phyloP scores from a whole-genome alignment of 164 flowering plant species.

The Stephania yunnanensis region DNA sequence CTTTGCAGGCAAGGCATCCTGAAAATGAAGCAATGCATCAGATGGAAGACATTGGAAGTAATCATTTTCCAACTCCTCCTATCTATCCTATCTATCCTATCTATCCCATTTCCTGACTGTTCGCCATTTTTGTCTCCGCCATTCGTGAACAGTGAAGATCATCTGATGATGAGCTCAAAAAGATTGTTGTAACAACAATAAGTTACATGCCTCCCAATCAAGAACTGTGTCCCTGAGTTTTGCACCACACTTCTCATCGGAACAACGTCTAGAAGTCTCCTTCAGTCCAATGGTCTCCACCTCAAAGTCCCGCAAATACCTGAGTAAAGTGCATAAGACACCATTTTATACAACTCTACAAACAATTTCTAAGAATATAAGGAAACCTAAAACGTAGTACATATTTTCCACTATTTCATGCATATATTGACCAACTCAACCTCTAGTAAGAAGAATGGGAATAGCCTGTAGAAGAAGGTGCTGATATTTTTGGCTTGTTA shows the following conservation, averaged over 20 bases:
- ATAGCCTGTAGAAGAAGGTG: neutral
- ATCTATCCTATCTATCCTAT: neutral
- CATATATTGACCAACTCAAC: neutral
- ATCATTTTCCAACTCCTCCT: neutral
- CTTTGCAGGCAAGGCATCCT: slow-evolving; percentile 89
- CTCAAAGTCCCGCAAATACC: slow-evolving; percentile 94
- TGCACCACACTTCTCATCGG: slow-evolving; percentile 51
- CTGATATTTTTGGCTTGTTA: neutral
- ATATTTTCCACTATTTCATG: neutral
- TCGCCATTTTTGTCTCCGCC: neutral
- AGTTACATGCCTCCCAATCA: slow-evolving; percentile 89
- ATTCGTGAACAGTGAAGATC: neutral
- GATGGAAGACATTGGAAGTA: neutral
- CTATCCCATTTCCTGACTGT: neutral
- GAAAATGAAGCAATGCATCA: neutral
- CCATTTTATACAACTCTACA: neutral
- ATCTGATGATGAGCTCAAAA: neutral
- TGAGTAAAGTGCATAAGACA: slow-evolving; percentile 22
- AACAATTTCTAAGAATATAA: neutral
- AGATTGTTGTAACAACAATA: slow-evolving; percentile 2
- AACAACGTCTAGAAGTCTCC: slow-evolving; percentile 84
- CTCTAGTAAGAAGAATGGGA: neutral
- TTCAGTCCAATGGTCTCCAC: slow-evolving; percentile 96
- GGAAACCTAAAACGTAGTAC: neutral
- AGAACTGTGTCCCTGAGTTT: slow-evolving; percentile 90